Evolutionary conservation across 2,329 filamentous ascomycete genomes (phyloP).

Genomic region (Colletotrichum orbiculare): DNA sequence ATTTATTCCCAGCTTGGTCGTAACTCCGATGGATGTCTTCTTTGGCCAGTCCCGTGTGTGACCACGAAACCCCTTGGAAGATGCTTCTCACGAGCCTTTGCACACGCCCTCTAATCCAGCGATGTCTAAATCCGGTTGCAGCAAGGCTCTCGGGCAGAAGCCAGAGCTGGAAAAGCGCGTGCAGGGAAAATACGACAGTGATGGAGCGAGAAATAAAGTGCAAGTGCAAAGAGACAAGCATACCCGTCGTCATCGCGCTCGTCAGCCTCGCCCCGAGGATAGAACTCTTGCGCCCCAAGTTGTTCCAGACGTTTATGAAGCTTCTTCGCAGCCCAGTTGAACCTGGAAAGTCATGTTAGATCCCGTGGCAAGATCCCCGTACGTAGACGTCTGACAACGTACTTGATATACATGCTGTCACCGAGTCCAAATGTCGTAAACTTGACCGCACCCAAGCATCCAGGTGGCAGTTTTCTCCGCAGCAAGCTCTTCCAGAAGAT

Average conservation of each 20-base stretch:
- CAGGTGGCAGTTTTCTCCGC: constrained; percentile 78
- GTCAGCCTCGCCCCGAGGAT: constrained; percentile 86
- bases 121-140: too few relatives aligned
- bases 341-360: constrained; percentile 60
- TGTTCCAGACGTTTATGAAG: constrained; percentile 85
- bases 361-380: not conserved
- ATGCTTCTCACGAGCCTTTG: too few relatives aligned
- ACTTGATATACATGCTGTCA: constrained; percentile 95
- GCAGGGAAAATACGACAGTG: not conserved
- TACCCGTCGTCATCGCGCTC: constrained; percentile 94
- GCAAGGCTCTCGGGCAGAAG: too few relatives aligned
- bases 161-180: too few relatives aligned
- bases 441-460: constrained; percentile 73
- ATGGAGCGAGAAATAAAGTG: not conserved
- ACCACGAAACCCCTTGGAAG: too few relatives aligned
- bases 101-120: too few relatives aligned
- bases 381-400: constrained; percentile 43
- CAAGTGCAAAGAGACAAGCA: constrained; percentile 39
- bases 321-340: constrained; percentile 93
- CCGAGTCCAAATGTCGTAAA: constrained; percentile 93
- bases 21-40: too few relatives aligned
- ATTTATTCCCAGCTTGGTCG: too few relatives aligned
- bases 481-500: constrained; percentile 88
- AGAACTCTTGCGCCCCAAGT: constrained; percentile 82
- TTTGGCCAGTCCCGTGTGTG: too few relatives aligned